Percentiles rank a stretch among this genome's conserved stretches.
Evolutionary conservation across 2,329 filamentous ascomycete genomes (phyloP).

Genomic region (Akanthomyces uredinophilus): DNA sequence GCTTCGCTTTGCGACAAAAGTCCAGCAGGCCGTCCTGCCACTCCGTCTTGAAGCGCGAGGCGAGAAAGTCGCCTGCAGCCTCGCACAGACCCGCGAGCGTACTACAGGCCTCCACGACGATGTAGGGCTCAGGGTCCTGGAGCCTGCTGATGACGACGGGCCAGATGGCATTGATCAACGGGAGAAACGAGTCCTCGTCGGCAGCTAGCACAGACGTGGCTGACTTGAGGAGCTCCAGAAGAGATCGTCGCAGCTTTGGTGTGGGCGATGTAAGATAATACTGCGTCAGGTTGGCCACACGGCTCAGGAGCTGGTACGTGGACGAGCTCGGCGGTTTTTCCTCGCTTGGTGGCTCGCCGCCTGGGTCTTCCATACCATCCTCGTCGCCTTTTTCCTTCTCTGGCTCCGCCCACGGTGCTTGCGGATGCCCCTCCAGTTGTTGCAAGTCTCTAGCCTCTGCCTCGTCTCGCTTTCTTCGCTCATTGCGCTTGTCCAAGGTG

Average conservation of each 20-base stretch:
- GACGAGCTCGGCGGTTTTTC: constrained; percentile 62
- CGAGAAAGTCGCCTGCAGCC: constrained; percentile 75
- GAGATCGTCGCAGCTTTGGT: constrained; percentile 67
- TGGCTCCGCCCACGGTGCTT: constrained; percentile 34
- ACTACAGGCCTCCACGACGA: constrained; percentile 65
- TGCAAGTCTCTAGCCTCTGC: constrained; percentile 31
- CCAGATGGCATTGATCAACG: constrained; percentile 87
- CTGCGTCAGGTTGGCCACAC: constrained; percentile 78
- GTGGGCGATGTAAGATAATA: constrained; percentile 86
- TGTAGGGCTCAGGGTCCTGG: constrained; percentile 61
- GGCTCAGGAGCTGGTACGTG: constrained; percentile 74
- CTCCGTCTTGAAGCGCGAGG: constrained; percentile 66
- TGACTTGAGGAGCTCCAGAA: constrained; percentile 71
- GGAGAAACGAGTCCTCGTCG: constrained; percentile 80
- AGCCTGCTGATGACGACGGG: constrained; percentile 68
- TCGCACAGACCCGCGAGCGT: constrained; percentile 65
- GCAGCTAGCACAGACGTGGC: constrained; percentile 66
- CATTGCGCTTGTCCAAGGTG: constrained; percentile 56
- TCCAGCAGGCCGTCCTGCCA: constrained; percentile 55
- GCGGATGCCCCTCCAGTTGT: constrained; percentile 27
- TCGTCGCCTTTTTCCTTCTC: constrained; percentile 24
- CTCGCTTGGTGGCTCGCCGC: constrained; percentile 25
- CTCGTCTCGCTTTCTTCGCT: constrained; percentile 29
- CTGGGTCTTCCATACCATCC: constrained; percentile 27
- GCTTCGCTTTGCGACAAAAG: constrained; percentile 44